phyloP scores from a whole-genome alignment of 768 basidiomycete species.

The Austroboletus eburneus region DNA sequence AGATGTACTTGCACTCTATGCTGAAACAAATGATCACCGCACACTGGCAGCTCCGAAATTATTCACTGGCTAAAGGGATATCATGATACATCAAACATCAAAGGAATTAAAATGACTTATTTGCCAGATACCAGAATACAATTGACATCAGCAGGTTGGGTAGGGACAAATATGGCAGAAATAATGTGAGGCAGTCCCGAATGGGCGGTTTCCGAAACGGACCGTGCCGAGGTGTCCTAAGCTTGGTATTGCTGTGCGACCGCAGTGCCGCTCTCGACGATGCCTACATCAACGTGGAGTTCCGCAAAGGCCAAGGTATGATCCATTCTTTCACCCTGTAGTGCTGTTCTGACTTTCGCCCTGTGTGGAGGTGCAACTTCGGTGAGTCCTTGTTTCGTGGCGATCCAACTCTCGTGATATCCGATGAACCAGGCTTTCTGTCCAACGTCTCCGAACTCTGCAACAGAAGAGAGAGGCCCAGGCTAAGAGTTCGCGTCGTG shows the following conservation, averaged over 20 bases:
- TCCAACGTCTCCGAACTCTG: conserved; percentile 78
- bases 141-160: background rate
- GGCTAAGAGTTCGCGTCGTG: conserved; percentile 65
- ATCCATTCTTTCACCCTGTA: background rate
- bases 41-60: background rate
- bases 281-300: conserved; percentile 46
- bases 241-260: conserved; percentile 1
- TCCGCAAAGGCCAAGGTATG: conserved; percentile 57
- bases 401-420: background rate
- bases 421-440: conserved; percentile 57
- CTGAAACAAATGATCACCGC: too few species aligned
- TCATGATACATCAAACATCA: background rate
- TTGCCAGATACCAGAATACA: background rate
- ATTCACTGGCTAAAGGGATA: background rate
- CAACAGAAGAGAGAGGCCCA: conserved; percentile 94
- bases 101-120: too few species aligned
- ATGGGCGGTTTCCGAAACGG: too few species aligned
- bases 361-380: conserved; percentile 42
- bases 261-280: conserved; percentile 7
- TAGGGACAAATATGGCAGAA: too few species aligned
- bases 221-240: conserved; percentile 5
- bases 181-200: too few species aligned
- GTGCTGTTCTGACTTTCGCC: conserved; percentile 2
- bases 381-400: conserved; percentile 28
- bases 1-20: background rate